Evolutionary conservation across 352 stramenopile species (phyloP), one percentile per base, ranked within the genome.

Genomic region (Pythium plurisporium): DNA sequence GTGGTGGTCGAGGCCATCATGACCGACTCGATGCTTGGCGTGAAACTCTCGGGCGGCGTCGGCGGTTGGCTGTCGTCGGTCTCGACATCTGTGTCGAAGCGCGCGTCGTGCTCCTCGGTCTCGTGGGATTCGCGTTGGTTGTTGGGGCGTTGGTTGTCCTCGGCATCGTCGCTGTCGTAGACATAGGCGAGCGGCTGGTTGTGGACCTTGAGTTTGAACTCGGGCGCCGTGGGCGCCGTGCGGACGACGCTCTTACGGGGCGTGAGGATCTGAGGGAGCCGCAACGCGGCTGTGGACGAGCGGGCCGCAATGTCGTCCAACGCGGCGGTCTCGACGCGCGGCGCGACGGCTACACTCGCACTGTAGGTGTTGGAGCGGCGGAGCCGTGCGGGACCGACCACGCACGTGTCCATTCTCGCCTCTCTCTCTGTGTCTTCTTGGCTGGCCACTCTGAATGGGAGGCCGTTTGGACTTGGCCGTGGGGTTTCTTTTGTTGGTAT

Each of bases 91-190:
- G 49, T 55, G 17, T 60, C 58, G 26, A 23, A 14, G 10, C 29
- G 26, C 38, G 42, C 11, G 15, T 38, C 33, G 2, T 20, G 9
- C 20, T 27, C 41, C 7, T 48, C 41, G 41, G 44, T 9, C 5
- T 56, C 22, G 40, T 59, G 40, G n/a, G 20, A 25, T 26, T 54
- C 48, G 25, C 10, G n/a, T 30, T 55, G 37, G 38, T 51, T 51
- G 47, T 55, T 36, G 22, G 25, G 2, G 26, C 8, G 17, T 2
- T 38, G 22, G 20, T 50, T 17, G 17, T 33, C 42, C 7, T 51
- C 29, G 8, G 55, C 54, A 22, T 60, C 42, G 6, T 64, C 56
- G 29, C 59, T 59, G 61, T 70, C 61, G 42, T 55, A 62, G 38
- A 60, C 64, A 37, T 34, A 43, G 26, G 38, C n/a, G 22, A 49